A percentile compares a stretch with the other conserved stretches of the same genome.
These are phyloP conservation scores for Monosporascus sp. DNA, from an alignment of 2,329 filamentous ascomycete genomes.

Conservation along the genomic window DNA sequence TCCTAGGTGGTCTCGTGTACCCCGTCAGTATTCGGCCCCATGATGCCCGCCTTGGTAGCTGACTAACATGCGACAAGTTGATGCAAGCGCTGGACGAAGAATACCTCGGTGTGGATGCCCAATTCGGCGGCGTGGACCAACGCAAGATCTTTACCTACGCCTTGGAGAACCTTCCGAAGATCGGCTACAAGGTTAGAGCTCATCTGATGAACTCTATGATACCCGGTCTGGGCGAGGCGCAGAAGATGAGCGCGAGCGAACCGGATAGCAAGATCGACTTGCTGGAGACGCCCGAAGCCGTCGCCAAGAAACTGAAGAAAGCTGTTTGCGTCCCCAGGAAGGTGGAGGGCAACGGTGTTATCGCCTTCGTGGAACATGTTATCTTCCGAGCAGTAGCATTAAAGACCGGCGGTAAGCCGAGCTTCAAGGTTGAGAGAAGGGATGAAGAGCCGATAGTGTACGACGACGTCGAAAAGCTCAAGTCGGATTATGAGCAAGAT, in stretches of 20 bases:
- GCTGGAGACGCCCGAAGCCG: constrained; percentile 69
- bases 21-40: constrained; percentile 47
- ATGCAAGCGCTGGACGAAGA: constrained; percentile 88
- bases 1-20: constrained; percentile 72
- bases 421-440: constrained; percentile 63
- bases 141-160: constrained; percentile 85
- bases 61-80: neutral
- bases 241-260: constrained; percentile 81
- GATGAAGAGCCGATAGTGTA: constrained; percentile 76
- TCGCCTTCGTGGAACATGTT: constrained; percentile 83
- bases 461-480: constrained; percentile 66
- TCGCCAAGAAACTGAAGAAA: constrained; percentile 81
- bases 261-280: constrained; percentile 86
- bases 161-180: constrained; percentile 75
- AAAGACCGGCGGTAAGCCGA: constrained; percentile 42
- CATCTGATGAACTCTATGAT: constrained; percentile 85
- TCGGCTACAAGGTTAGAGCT: constrained; percentile 70
- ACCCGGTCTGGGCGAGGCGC: constrained; percentile 70
- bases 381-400: constrained; percentile 73
- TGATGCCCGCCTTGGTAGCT: neutral
- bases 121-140: constrained; percentile 85
- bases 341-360: constrained; percentile 78
- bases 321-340: constrained; percentile 71
- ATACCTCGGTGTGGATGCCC: constrained; percentile 79
- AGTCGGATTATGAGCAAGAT: constrained; percentile 76